A percentile compares a stretch with the other conserved stretches of the same genome.
phyloP scores from a whole-genome alignment of 371 early-diverging fungal genomes.

The Mucor racemosus region DNA sequence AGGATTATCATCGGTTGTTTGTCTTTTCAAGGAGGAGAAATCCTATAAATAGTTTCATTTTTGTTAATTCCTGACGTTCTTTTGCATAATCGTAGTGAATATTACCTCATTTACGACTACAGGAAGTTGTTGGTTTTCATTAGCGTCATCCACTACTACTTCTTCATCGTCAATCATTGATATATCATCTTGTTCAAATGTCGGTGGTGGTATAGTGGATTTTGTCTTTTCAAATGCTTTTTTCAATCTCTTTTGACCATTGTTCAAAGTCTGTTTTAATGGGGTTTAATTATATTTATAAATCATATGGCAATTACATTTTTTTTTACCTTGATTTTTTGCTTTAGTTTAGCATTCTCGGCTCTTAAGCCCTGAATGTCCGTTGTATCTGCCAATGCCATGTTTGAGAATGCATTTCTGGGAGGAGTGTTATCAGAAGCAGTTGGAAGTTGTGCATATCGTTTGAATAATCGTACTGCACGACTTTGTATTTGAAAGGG shows the following conservation, averaged over 20 bases:
- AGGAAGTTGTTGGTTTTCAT: background rate
- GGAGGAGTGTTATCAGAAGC: background rate
- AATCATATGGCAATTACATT: background rate
- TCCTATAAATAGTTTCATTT: background rate
- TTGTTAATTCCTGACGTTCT: constrained; percentile 11
- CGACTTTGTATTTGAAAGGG: constrained; percentile 36
- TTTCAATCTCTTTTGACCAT: constrained; percentile 33
- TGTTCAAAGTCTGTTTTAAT: constrained; percentile 24
- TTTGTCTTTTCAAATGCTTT: constrained; percentile 35
- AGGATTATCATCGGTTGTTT: constrained; percentile 1
- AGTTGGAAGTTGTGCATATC: constrained; percentile 31
- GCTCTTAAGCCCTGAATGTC: constrained; percentile 32
- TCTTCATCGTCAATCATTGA: constrained; percentile 2
- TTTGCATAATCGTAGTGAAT: constrained; percentile 8
- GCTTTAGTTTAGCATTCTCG: constrained; percentile 37
- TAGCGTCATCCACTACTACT: background rate
- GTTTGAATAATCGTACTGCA: constrained; percentile 36
- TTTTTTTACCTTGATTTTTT: constrained; percentile 31
- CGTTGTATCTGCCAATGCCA: constrained; percentile 18
- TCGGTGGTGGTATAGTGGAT: background rate
- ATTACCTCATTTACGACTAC: constrained; percentile 15
- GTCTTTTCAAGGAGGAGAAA: background rate
- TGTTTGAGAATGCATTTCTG: constrained; percentile 14
- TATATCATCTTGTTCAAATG: background rate
- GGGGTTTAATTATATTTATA: background rate